Evolutionary conservation across 495 filamentous ascomycete species (phyloP).

Genomic region (Pyrenopolyporus hunteri): DNA sequence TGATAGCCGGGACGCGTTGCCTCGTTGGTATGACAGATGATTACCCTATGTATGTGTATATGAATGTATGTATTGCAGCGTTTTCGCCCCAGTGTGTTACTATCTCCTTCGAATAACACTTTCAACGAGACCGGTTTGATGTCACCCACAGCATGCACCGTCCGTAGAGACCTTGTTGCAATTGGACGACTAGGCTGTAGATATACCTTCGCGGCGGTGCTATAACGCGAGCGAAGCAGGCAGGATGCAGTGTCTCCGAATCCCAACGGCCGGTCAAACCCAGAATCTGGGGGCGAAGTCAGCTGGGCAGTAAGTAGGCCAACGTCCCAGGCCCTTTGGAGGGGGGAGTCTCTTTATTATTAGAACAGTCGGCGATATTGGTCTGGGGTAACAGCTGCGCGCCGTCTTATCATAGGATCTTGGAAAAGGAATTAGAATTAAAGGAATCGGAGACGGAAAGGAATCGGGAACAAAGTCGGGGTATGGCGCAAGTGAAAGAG

Average conservation of each 20-base stretch:
- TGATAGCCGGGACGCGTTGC: slow-evolving; percentile 18
- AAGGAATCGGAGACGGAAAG: slow-evolving; percentile 17
- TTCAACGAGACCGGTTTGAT: slow-evolving; percentile 8
- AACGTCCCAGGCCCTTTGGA: background rate
- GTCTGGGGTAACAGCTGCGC: slow-evolving; percentile 22
- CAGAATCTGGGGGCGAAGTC: slow-evolving; percentile 2
- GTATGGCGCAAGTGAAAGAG: slow-evolving; percentile 1
- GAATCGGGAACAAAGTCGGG: slow-evolving; percentile 2
- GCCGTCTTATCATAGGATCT: slow-evolving; percentile 5
- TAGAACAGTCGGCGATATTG: slow-evolving; percentile 24
- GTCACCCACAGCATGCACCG: slow-evolving; percentile 11
- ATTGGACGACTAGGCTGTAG: slow-evolving; percentile 4
- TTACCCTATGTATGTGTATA: too few relatives aligned
- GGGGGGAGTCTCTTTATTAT: slow-evolving; percentile 25
- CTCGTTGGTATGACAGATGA: slow-evolving; percentile 30
- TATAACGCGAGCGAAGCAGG: background rate
- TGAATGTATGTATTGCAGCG: slow-evolving; percentile 10
- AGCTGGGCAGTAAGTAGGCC: background rate
- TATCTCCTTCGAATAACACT: slow-evolving; percentile 13
- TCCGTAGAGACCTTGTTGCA: slow-evolving; percentile 7
- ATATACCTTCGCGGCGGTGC: background rate
- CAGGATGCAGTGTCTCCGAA: background rate
- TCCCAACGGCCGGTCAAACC: slow-evolving; percentile 8
- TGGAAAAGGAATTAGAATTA: slow-evolving; percentile 10
- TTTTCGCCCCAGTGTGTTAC: slow-evolving; percentile 8